phyloP scores from a whole-genome alignment of 352 stramenopile genomes.

The Pythium utonaiense region DNA sequence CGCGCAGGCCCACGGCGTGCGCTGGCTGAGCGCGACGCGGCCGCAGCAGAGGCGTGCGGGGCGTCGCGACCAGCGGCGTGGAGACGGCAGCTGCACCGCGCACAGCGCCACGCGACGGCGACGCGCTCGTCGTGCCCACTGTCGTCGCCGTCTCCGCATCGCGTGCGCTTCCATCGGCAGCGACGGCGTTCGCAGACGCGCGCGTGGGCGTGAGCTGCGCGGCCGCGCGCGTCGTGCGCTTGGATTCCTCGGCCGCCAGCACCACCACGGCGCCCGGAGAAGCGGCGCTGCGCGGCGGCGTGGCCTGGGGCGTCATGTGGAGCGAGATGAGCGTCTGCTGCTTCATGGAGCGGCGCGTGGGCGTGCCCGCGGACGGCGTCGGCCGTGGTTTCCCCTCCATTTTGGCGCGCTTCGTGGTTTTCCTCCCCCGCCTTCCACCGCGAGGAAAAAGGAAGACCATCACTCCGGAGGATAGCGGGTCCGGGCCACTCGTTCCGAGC shows the following conservation, averaged over 20 bases:
- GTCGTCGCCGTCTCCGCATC: too few relatives aligned
- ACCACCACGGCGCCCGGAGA: not conserved
- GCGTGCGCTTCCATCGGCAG: not conserved
- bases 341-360: constrained; percentile 21
- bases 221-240: constrained; percentile 6
- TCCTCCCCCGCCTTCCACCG: constrained; percentile 4
- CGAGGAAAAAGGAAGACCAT: constrained; percentile 11
- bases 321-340: constrained; percentile 17
- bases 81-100: not conserved
- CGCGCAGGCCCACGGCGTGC: constrained; percentile 7
- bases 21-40: constrained; percentile 6
- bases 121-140: not conserved
- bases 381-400: not conserved
- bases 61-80: not conserved
- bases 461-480: constrained; percentile 19
- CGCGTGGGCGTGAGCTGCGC: not conserved
- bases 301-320: not conserved
- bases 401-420: not conserved
- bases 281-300: not conserved
- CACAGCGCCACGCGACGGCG: not conserved
- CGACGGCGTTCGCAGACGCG: not conserved
- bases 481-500: constrained; percentile 7
- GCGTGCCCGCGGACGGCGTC: constrained; percentile 12
- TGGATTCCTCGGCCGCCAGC: not conserved
- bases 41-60: constrained; percentile 3